These are phyloP conservation scores for Tuber microsphaerosporum DNA, from an alignment of 495 filamentous ascomycete genomes.

Conservation along the genomic window DNA sequence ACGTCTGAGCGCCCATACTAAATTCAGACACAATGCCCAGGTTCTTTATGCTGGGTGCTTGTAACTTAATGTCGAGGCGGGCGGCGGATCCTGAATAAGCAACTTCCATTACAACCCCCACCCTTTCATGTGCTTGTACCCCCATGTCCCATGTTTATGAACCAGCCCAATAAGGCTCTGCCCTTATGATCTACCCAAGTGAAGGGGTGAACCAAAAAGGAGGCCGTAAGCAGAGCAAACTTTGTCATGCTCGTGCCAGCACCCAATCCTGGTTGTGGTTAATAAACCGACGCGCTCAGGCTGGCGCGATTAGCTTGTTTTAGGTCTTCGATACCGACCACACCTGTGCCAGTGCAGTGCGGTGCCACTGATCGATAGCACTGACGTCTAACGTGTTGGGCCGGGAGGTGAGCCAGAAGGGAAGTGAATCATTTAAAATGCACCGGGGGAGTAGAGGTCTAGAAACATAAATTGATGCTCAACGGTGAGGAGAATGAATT, in stretches of 20 bases:
- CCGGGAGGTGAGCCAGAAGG: neutral
- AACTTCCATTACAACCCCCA: neutral
- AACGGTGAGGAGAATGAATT: neutral
- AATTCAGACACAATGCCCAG: too few relatives aligned
- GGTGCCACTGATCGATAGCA: neutral
- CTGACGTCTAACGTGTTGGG: neutral
- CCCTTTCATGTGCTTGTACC: neutral
- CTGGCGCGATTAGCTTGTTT: neutral
- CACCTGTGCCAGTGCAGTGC: neutral
- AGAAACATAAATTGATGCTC: too few relatives aligned
- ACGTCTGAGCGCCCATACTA: too few relatives aligned
- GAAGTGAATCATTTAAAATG: too few relatives aligned
- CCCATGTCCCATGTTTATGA: neutral
- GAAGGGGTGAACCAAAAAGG: neutral
- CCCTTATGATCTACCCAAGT: neutral
- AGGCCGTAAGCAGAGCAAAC: neutral
- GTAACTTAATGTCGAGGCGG: neutral
- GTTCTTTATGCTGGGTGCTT: too few relatives aligned
- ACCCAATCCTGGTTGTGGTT: neutral
- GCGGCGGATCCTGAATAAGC: neutral
- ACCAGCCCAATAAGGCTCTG: neutral
- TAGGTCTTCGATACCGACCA: neutral
- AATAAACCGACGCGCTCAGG: neutral
- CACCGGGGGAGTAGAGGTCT: too few relatives aligned
- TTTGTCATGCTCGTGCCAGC: neutral